Evolutionary conservation across 139 green algal species (phyloP), one percentile per base, ranked within the genome.

Genomic region (Tetradesmus obliquus): DNA sequence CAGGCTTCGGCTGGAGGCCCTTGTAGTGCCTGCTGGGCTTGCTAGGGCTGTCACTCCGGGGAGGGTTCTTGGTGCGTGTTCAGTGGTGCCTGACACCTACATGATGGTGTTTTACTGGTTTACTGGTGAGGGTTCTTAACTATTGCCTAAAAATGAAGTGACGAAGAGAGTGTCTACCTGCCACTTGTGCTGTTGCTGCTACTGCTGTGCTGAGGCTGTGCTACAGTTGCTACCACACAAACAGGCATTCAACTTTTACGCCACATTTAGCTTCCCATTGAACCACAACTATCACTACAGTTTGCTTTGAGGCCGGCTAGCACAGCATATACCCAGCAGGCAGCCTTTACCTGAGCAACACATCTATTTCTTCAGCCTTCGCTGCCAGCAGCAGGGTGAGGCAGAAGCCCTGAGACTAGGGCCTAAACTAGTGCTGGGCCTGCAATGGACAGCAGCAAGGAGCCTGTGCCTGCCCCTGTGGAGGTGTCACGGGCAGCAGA

Each of bases 401-500:
- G 32, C 32, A 45, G 32, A 45, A 45, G 32, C 32, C 32, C 32
- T 45, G 32, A 45, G 32, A 45, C 32, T 45, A 45, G 32, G 32
- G 32, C 32, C 32, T 45, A 0, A 45, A 45, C 32, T 45, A 45
- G 32, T 45, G 32, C 32, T 45, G 32, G 32, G 32, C 6, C 57
- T 66, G 7, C 9, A 19, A 15, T 71, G 66, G 66, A 76, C 66
- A 7, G 66, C 2, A 20, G 66, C n/a, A 4, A n/a, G 3, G 62
- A 66, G 9, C 20, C 72, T 45, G 54, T 82, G 76, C 22, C n/a
- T 55, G 76, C 76, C 3, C 7, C 7, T 53, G 24, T 20, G n/a
- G 76, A 82, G n/a, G 76, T 82, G n/a, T 82, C 76, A 15, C 20
- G 76, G 7, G 76, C 76, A 20, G 76, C 76, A 82, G 76, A 82